Conservation (phyloP, 495 filamentous ascomycete species). For the Penicillium daleae region DNA sequence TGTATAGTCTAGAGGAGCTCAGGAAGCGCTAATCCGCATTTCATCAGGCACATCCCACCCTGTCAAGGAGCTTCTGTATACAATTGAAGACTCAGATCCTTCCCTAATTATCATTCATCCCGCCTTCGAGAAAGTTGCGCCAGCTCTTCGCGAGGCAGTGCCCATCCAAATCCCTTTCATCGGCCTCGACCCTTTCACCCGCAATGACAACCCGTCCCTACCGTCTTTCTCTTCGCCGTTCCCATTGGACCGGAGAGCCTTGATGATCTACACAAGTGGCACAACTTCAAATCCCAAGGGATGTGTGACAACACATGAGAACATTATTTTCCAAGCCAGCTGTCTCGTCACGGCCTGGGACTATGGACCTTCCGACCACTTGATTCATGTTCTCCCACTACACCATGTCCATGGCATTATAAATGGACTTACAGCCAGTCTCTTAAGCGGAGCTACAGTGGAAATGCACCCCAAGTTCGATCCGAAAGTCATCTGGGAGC, state of each 20-base stretch:
- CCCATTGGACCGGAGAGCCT: slow-evolving; percentile 38
- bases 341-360: slow-evolving; percentile 44
- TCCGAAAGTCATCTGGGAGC: slow-evolving; percentile 46
- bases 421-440: slow-evolving; percentile 44
- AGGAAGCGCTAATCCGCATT: slow-evolving; percentile 5
- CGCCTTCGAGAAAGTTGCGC: slow-evolving; percentile 38
- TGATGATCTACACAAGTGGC: slow-evolving; percentile 54
- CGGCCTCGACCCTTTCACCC: slow-evolving; percentile 36
- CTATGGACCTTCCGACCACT: slow-evolving; percentile 39
- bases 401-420: slow-evolving; percentile 52
- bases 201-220: slow-evolving; percentile 27
- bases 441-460: slow-evolving; percentile 45
- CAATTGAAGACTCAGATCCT: slow-evolving; percentile 48
- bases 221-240: slow-evolving; percentile 36
- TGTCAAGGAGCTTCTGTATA: slow-evolving; percentile 47
- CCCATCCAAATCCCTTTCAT: slow-evolving; percentile 36
- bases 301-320: slow-evolving; percentile 49
- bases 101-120: slow-evolving; percentile 48
- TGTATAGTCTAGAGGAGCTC: background rate
- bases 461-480: slow-evolving; percentile 53
- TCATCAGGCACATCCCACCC: slow-evolving; percentile 50
- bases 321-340: slow-evolving; percentile 48
- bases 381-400: slow-evolving; percentile 51
- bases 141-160: slow-evolving; percentile 37
- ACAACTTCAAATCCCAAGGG: slow-evolving; percentile 52